phyloP scores from a whole-genome alignment of 441 rosid genomes.

The Syzygium malaccense region DNA sequence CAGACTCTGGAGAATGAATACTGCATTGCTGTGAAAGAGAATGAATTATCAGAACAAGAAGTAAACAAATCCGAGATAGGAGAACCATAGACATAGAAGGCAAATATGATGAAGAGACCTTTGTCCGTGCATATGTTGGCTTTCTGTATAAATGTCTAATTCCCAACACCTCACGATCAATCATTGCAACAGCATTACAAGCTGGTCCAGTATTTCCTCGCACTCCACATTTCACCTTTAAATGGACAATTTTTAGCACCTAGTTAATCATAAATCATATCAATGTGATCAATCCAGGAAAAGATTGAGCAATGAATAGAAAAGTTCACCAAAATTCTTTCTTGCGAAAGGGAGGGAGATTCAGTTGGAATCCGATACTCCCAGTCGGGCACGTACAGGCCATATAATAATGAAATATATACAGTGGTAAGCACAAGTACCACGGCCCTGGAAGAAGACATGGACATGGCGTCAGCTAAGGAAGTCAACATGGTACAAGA shows the following conservation, averaged over 20 bases:
- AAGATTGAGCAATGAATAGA: not conserved
- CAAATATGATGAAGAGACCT: constrained; percentile 20
- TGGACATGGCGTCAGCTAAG: not conserved
- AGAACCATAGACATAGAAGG: not conserved
- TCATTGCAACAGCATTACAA: constrained; percentile 75
- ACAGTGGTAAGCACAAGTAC: constrained; percentile 33
- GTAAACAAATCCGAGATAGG: not conserved
- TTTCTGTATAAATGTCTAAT: constrained; percentile 54
- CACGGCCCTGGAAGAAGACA: constrained; percentile 35
- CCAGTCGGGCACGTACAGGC: constrained; percentile 76
- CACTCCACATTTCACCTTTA: constrained; percentile 68
- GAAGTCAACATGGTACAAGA: not conserved
- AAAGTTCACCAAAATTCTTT: constrained; percentile 37
- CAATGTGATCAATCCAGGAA: not conserved
- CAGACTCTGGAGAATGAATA: constrained; percentile 54
- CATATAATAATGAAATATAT: constrained; percentile 51
- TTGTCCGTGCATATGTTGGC: constrained; percentile 56
- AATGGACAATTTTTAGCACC: not conserved
- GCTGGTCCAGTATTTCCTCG: constrained; percentile 77
- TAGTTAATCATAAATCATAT: not conserved
- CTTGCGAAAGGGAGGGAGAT: constrained; percentile 31
- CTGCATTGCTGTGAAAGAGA: constrained; percentile 56
- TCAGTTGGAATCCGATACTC: constrained; percentile 46
- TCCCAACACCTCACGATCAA: constrained; percentile 65
- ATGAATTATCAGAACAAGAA: constrained; percentile 3